These are phyloP conservation scores for Melaleuca alternifolia DNA, from an alignment of 345 rosid genomes.

Conservation along the genomic window DNA sequence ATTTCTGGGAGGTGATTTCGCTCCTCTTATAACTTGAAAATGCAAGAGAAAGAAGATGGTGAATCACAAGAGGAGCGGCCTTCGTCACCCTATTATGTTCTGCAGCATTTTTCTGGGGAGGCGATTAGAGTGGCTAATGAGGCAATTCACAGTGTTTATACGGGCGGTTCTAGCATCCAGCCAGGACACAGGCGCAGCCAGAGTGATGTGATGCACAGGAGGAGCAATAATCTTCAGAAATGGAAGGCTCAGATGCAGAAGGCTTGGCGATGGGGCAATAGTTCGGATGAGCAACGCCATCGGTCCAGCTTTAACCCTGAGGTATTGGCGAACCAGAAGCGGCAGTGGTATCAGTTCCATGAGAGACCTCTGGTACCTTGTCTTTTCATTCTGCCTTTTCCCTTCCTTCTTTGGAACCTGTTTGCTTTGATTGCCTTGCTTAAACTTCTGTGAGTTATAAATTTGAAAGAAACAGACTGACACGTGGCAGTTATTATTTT, in stretches of 20 bases:
- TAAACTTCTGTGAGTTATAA: neutral
- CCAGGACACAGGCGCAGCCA: slow-evolving; percentile 39
- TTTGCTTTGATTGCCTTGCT: neutral
- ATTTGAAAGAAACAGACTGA: neutral
- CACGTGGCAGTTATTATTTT: neutral
- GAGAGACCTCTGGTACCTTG: slow-evolving; percentile 61
- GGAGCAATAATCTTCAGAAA: slow-evolving; percentile 43
- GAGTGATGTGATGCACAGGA: slow-evolving; percentile 39
- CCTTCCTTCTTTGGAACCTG: neutral
- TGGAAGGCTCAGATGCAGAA: slow-evolving; percentile 70
- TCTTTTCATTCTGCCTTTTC: neutral
- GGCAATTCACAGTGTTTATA: slow-evolving; percentile 18
- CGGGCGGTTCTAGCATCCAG: neutral
- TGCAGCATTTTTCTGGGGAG: slow-evolving; percentile 31
- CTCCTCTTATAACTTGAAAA: slow-evolving; percentile 1
- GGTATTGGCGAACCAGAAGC: slow-evolving; percentile 89
- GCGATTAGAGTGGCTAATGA: slow-evolving; percentile 37
- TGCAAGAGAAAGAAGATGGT: slow-evolving; percentile 41
- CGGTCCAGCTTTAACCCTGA: slow-evolving; percentile 73
- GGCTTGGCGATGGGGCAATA: slow-evolving; percentile 80
- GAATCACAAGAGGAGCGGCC: slow-evolving; percentile 35
- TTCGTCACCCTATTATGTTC: slow-evolving; percentile 12
- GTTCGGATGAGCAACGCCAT: slow-evolving; percentile 29
- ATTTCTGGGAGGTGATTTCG: slow-evolving; percentile 17
- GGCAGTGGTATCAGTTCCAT: slow-evolving; percentile 95